Percentiles rank a stretch among this genome's conserved stretches.
phyloP scores from a whole-genome alignment of 1,139 yeast species.

The Debaryomycetaceae sp. region DNA sequence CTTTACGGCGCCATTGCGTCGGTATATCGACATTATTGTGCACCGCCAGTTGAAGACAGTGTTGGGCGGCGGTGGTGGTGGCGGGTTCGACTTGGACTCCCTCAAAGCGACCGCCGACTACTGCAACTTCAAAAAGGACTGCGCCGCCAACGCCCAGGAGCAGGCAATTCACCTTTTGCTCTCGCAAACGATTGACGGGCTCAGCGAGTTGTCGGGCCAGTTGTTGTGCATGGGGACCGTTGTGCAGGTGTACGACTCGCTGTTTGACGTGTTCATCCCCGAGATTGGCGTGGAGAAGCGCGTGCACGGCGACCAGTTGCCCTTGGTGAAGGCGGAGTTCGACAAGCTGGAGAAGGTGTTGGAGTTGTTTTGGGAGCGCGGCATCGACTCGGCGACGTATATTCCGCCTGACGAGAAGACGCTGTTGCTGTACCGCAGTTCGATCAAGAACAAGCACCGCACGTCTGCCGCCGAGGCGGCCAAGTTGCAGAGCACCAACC shows the following conservation, averaged over 20 bases:
- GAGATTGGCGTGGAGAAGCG: constrained; percentile 96
- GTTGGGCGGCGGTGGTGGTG: constrained; percentile 23
- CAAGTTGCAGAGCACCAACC: constrained; percentile 41
- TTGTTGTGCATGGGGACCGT: constrained; percentile 82
- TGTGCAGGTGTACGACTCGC: constrained; percentile 89
- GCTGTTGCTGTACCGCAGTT: constrained; percentile 68
- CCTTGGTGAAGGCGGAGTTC: constrained; percentile 87
- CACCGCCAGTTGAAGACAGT: constrained; percentile 84
- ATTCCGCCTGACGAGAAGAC: constrained; percentile 85
- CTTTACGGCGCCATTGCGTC: constrained; percentile 86
- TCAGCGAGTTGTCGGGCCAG: constrained; percentile 76
- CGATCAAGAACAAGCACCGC: constrained; percentile 75
- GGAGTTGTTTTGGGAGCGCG: constrained; percentile 89
- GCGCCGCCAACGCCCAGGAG: constrained; percentile 90
- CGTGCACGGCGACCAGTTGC: constrained; percentile 96
- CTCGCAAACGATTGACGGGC: constrained; percentile 78
- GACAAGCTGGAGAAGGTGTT: constrained; percentile 63
- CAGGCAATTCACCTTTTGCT: constrained; percentile 86
- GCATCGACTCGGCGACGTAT: constrained; percentile 85
- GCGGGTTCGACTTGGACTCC: constrained; percentile 52
- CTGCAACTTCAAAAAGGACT: constrained; percentile 92
- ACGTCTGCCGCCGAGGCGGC: constrained; percentile 73
- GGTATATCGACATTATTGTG: constrained; percentile 89
- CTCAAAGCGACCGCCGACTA: constrained; percentile 82
- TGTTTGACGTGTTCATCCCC: constrained; percentile 91